Base-by-base conservation (phyloP, 352 stramenopile genomes). In the Globisporangium barbulae region DNA sequence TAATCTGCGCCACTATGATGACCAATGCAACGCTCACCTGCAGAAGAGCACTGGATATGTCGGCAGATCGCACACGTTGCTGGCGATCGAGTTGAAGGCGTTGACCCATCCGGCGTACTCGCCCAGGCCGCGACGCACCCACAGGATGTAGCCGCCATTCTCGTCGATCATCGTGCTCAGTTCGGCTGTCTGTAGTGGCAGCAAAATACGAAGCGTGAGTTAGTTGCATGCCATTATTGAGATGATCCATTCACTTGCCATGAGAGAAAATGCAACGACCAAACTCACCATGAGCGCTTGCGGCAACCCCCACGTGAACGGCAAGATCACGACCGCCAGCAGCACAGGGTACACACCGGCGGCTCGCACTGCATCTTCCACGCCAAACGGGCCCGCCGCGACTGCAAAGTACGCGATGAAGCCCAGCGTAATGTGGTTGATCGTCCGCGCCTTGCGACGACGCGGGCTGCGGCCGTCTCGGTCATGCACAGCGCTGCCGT, bases 401-500 rank as follows among this genome's bases (percentile, higher is more conserved):
- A 94, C 84, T 5, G 86, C 83, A 56, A 94, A 91, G 73, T 91
- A 94, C 44, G 86, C 84, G 56, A 94, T 91, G 68, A 93, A 93
- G 42, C 84, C 86, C 7, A 94, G 71, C 45, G 82, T 90, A 44
- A 93, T 74, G 75, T 89, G 82, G 74, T 84, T 92, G 64, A 94
- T 91, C 21, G 82, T 93, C 30, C 86, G 84, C 31, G 67, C 45
- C 64, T 88, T 87, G 48, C 65, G 62, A 7, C 72, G 76, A 10
- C 68, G 74, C 12, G 44, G 44, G 6, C 67, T 63, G 56, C 37
- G 59, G 39, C n/a, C 61, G 30, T 57, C 39, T 48, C 48, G 63
- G 17, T 72, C 67, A 47, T 79, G 67, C 37, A 68, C 19, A 35
- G 22, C 39, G 54, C 10, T 64, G 59, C 25, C 33, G 49, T 37